These are phyloP conservation scores for Aspergillus awamori DNA, from an alignment of 2,329 filamentous ascomycete genomes.

Conservation along the genomic window DNA sequence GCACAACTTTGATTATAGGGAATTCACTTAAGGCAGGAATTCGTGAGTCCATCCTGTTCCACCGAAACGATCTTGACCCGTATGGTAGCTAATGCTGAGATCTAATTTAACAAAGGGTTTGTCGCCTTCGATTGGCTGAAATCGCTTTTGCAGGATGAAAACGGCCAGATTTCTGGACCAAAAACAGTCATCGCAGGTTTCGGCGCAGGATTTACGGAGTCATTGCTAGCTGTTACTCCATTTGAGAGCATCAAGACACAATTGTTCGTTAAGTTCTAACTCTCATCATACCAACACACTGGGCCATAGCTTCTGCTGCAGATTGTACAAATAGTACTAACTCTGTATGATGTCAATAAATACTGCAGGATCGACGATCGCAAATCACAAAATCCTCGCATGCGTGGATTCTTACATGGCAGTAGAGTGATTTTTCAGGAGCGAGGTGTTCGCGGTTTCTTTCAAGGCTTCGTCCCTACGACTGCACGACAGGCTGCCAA, in stretches of 20 bases:
- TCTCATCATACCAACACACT: neutral
- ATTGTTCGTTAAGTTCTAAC: slow-evolving; percentile 57
- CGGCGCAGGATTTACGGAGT: slow-evolving; percentile 92
- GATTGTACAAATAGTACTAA: neutral
- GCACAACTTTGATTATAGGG: slow-evolving; percentile 93
- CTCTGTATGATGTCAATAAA: slow-evolving; percentile 4
- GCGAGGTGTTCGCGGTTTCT: slow-evolving; percentile 86
- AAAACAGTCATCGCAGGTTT: slow-evolving; percentile 92
- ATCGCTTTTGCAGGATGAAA: slow-evolving; percentile 73
- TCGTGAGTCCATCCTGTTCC: slow-evolving; percentile 58
- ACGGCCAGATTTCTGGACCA: slow-evolving; percentile 87
- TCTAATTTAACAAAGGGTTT: slow-evolving; percentile 62
- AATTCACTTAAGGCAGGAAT: slow-evolving; percentile 97
- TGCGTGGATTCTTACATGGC: slow-evolving; percentile 91
- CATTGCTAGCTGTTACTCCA: slow-evolving; percentile 87
- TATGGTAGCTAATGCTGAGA: neutral
- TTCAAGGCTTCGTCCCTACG: slow-evolving; percentile 94
- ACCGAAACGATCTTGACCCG: neutral
- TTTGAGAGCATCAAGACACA: slow-evolving; percentile 99
- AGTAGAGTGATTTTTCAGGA: slow-evolving; percentile 84
- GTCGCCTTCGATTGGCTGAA: slow-evolving; percentile 97
- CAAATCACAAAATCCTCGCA: slow-evolving; percentile 79
- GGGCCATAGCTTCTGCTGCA: neutral
- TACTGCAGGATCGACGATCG: slow-evolving; percentile 83
- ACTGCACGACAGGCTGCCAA: slow-evolving; percentile 95